A percentile compares a stretch with the other conserved stretches of the same genome.
These are phyloP conservation scores for Penicillium parvum DNA, from an alignment of 495 filamentous ascomycete species.

Conservation along the genomic window DNA sequence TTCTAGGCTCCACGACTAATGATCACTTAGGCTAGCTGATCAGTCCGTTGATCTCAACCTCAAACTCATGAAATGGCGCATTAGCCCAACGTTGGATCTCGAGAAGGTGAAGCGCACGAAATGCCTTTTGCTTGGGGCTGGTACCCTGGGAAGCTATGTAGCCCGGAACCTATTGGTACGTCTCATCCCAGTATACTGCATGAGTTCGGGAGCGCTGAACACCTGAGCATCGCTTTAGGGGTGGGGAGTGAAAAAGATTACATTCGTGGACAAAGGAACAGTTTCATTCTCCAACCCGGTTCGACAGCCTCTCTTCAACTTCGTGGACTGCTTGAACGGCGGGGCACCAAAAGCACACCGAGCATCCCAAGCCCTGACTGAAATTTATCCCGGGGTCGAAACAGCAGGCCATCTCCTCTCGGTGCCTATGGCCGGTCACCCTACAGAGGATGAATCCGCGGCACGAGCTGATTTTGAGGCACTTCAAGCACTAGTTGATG, in stretches of 20 bases:
- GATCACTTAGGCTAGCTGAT: constrained; percentile 62
- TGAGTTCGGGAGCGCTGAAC: neutral
- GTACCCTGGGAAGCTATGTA: constrained; percentile 91
- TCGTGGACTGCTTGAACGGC: constrained; percentile 81
- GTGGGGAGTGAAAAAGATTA: constrained; percentile 96
- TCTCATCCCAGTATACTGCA: neutral
- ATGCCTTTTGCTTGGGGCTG: constrained; percentile 90
- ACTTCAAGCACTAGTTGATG: constrained; percentile 69
- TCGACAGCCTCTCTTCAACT: constrained; percentile 86
- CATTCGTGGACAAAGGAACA: constrained; percentile 89
- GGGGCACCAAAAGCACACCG: constrained; percentile 78
- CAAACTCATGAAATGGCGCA: constrained; percentile 98
- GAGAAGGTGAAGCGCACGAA: constrained; percentile 86
- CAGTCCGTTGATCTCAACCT: constrained; percentile 97
- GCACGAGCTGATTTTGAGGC: constrained; percentile 69
- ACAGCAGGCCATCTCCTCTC: constrained; percentile 70
- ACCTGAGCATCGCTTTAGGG: constrained; percentile 42
- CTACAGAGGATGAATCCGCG: constrained; percentile 63
- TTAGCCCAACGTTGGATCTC: constrained; percentile 82
- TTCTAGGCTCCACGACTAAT: too few relatives aligned
- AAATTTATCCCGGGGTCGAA: constrained; percentile 90
- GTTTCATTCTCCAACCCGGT: constrained; percentile 98
- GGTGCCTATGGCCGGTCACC: constrained; percentile 94
- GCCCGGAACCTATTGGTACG: constrained; percentile 74
- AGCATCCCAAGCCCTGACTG: constrained; percentile 73